Base-by-base conservation (phyloP, 345 rosid species). In the Cochlearia excelsa region DNA sequence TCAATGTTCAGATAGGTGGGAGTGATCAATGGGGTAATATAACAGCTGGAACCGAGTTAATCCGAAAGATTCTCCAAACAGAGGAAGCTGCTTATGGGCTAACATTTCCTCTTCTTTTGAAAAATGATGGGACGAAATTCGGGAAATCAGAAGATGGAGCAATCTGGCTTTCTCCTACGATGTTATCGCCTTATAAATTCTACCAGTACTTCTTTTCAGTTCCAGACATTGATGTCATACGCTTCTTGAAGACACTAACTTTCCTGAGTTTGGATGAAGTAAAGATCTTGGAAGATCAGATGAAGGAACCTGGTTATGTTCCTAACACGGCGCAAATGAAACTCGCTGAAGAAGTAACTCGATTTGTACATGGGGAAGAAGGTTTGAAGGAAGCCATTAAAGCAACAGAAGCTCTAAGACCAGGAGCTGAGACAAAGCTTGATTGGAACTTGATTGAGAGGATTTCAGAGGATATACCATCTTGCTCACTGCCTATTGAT, bases 131-230 rank as follows among this genome's bases (percentile, higher is more conserved):
- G 7, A 83, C 91, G 0, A 92, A 92, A 56, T 92, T 92, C 48
- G 97, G 98, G n/a, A 92, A 92, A 61, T 92, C 98, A 0, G 98
- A 92, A 75, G 97, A 86, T 45, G 98, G 97, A 54, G 98, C 98
- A n/a, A 76, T 92, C 58, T 92, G 98, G 98, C 79, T 92, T 6
- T 81, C 91, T 0, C 83, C 97, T 1, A 61, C 84, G 0, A 69
- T 82, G 80, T 52, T 92, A 43, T 92, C 97, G 6, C 91, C 97
- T 4, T 92, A 88, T 70, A 88, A 84, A 73, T 92, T 92, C 61
- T 92, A 88, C 70, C 97, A 92, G 81, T 82, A 88, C 72, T 88
- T 88, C 78, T 92, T 92, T 78, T 78, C 93, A n/a, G 86, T 92
- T 50, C 82, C 95, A 4, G 98, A 92, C 46, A 76, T 71, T 3